Base-by-base conservation (phyloP, 176 grass and related monocot species). In the Microstegium vimineum region DNA sequence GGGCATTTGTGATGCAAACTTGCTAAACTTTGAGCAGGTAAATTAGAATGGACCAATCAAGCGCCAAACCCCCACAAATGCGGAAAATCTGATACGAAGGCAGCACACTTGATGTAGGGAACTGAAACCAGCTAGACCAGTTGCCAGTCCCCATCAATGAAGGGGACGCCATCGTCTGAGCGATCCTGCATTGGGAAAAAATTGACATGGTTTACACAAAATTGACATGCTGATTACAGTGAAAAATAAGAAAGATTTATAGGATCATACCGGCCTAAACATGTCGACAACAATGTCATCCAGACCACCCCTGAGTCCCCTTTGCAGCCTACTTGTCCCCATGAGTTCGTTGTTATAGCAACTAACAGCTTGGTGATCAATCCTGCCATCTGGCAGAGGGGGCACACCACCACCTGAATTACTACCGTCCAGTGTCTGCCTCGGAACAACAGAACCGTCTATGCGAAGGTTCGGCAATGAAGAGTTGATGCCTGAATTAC, bases 201-300 rank as follows among this genome's bases (percentile, higher is more conserved):
- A 27, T 27, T 23, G 12, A 9, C 28, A 57, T 43, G 20, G 70
- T 85, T 68, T 1, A 59, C 1, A 60, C 26, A 26, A 60, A n/a
- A n/a, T n/a, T n/a, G n/a, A n/a, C n/a, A 60, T 60, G 56, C 3
- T 60, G 10, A 26, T 3, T 26, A 60, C n/a, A 26, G 10, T 60
- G 4, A 0, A 60, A 63, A 30, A 16, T 16, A 8, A 30, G 5
- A 43, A 51, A 56, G 30, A 77, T 60, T 25, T 26, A 60, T 76
- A 85, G 71, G 60, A 73, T 56, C 83, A 82, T 89, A 92, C 87
- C 81, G 71, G 70, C 56, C 77, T 87, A 73, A 92, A 86, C 71
- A 92, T 89, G 84, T 83, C 84, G 13, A 81, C 87, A 35, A 89
- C 87, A 45, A 92, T 75, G 66, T 89, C 90, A 69, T 92, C 90